Base-by-base conservation (phyloP, 2,329 filamentous ascomycete genomes). In the Aspergillus fumigatus region DNA sequence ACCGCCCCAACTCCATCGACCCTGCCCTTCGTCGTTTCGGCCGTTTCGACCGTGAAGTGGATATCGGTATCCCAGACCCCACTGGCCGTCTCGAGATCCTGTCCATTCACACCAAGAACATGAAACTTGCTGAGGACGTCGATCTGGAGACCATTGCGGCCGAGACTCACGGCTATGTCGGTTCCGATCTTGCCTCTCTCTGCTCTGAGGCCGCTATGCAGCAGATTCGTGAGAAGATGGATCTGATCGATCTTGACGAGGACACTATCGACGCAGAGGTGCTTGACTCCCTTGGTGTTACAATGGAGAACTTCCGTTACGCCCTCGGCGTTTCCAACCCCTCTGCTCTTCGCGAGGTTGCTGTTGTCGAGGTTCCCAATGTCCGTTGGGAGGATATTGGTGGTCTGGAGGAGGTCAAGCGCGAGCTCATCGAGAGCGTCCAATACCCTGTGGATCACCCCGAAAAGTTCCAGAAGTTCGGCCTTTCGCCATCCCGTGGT, bases 171-270 rank as follows among this genome's bases (percentile, higher is more conserved):
- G 94, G 94, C 80, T 99, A 97, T 70, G 94, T 99, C 65, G 94
- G 94, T 82, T 97, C 94, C 32, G 94, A 99, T 88, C 83, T 99
- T 75, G 94, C 94, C 58, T 96, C 94, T 29, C 90, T 99, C 59
- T 99, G 94, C 81, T 99, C 94, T 6, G 94, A 99, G 79, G 94
- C 94, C 73, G 94, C 94, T 62, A 99, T 99, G 94, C 94, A 99
- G 78, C 94, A 99, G 80, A 99, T 99, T 77, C 93, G 94, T 80
- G 94, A 99, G 80, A 99, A 99, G 88, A 99, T 99, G 94, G 94
- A 99, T 74, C 85, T 99, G 63, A 99, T 99, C 66, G 94, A 99
- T 77, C 84, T 99, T 35, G 94, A 99, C 64, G 94, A 99, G 80
- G 94, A 99, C 72, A 99, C 94, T 60, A 99, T 99, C 62, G 94